Percentiles rank a stretch among this genome's conserved stretches.
These are phyloP conservation scores for Yamadazyma diospyri DNA, from an alignment of 1,139 yeast genomes.

Conservation along the genomic window DNA sequence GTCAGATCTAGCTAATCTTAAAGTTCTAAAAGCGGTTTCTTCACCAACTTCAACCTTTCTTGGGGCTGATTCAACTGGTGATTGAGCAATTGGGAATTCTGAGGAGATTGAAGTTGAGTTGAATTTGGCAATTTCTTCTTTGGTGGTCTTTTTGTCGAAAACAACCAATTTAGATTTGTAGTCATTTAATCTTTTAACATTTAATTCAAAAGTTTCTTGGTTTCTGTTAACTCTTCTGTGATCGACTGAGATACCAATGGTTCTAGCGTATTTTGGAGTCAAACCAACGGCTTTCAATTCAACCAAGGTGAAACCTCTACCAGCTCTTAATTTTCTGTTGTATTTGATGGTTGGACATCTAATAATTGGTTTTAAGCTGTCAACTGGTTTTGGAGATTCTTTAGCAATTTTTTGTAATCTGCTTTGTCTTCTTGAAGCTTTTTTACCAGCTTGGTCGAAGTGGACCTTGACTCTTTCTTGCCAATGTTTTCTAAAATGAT, in stretches of 20 bases:
- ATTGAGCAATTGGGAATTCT: conserved; percentile 90
- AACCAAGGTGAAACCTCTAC: conserved; percentile 98
- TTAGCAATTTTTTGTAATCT: conserved; percentile 93
- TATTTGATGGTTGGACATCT: conserved; percentile 98
- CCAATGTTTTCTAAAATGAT: conserved; percentile 99
- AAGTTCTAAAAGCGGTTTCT: conserved; percentile 92
- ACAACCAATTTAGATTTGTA: conserved; percentile 94
- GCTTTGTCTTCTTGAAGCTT: conserved; percentile 92
- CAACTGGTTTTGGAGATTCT: conserved; percentile 97
- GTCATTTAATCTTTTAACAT: conserved; percentile 95
- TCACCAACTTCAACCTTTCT: conserved; percentile 87
- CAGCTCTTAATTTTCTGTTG: conserved; percentile 99
- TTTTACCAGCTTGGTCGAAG: conserved; percentile 99
- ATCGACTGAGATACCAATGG: conserved; percentile 98
- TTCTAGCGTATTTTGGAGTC: conserved; percentile 94
- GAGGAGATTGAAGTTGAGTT: conserved; percentile 62
- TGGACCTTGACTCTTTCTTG: conserved; percentile 99
- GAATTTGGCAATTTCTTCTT: conserved; percentile 66
- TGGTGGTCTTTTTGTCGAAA: conserved; percentile 83
- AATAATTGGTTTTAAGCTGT: conserved; percentile 93
- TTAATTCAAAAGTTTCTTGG: conserved; percentile 90
- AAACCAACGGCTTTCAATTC: conserved; percentile 98
- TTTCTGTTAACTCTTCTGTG: conserved; percentile 99
- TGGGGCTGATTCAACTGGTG: conserved; percentile 67
- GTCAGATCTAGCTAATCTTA: conserved; percentile 91